Conservation (phyloP, 805 yeast genomes). For the Yarrowia alimentaria region DNA sequence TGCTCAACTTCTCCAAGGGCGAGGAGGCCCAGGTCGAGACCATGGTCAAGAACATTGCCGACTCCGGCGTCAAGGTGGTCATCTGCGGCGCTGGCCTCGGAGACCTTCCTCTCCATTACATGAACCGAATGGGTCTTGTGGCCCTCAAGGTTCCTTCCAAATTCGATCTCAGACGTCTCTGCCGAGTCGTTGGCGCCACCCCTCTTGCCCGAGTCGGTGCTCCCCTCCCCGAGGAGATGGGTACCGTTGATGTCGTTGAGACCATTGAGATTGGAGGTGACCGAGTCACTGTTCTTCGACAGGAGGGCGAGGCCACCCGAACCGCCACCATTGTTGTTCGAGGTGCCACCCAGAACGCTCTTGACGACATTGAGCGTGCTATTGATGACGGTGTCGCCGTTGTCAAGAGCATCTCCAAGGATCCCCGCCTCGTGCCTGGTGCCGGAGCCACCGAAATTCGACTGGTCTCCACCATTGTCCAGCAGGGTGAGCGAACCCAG, state of each 20-base stretch:
- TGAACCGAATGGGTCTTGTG: slow-evolving; percentile 80
- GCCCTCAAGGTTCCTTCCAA: slow-evolving; percentile 90
- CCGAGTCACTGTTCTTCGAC: slow-evolving; percentile 91
- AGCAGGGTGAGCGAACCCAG: slow-evolving; percentile 90
- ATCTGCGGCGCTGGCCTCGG: slow-evolving; percentile 95
- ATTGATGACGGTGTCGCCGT: slow-evolving; percentile 95
- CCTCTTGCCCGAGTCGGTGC: slow-evolving; percentile 93
- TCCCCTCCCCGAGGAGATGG: slow-evolving; percentile 93
- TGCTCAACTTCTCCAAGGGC: slow-evolving; percentile 93
- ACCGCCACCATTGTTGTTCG: slow-evolving; percentile 92
- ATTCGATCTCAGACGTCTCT: slow-evolving; percentile 88
- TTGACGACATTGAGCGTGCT: slow-evolving; percentile 95
- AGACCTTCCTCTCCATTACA: slow-evolving; percentile 87
- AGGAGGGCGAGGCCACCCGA: slow-evolving; percentile 59
- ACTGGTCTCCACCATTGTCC: slow-evolving; percentile 71
- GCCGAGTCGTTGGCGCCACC: slow-evolving; percentile 96
- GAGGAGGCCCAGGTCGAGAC: slow-evolving; percentile 92
- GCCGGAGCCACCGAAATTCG: slow-evolving; percentile 96
- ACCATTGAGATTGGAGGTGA: slow-evolving; percentile 96
- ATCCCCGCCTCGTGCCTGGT: slow-evolving; percentile 80
- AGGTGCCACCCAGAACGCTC: slow-evolving; percentile 91
- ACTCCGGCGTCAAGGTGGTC: slow-evolving; percentile 81
- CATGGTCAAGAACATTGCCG: slow-evolving; percentile 75
- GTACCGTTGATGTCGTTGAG: slow-evolving; percentile 80
- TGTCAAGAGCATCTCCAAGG: slow-evolving; percentile 83